Evolutionary conservation across 176 grass and related monocot genomes (phyloP), one percentile per base, ranked within the genome.

Genomic region (Zea luxurians): DNA sequence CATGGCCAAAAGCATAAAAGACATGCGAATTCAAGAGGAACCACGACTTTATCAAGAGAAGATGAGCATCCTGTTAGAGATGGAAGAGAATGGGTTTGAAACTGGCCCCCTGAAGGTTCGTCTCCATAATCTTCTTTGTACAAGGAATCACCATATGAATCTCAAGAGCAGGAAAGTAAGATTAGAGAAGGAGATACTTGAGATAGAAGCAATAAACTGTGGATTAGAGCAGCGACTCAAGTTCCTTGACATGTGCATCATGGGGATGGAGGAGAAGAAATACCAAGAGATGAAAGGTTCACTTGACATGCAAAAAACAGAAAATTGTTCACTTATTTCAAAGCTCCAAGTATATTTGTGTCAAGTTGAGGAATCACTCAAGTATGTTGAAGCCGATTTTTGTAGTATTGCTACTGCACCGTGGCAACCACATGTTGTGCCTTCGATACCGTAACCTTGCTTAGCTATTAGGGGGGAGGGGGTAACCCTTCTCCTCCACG

Each of bases 61-160:
- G 75, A 34, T 93, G 88, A 57, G 8, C 2, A 66, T 58, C 48
- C 73, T 90, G 13, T 3, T 68, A 3, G 55, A 66, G 36, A 49
- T 93, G 5, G 85, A 89, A 49, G 82, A 76, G 7, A 80, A 97
- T 37, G 88, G 90, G 18, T 93, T 97, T 70, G 35, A 79, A 16
- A 88, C 86, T 46, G 58, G 47, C 1, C 52, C 57, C 18, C 48
- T 93, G 42, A 80, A 84, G 11, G 53, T 37, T 4, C 77, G 85
- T 16, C 79, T 97, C 1, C 34, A 79, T 16, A 57, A 68, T 5
- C 37, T 93, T 6, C 41, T 84, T 13, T 21, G 67, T 18, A 72
- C 79, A 35, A 90, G 88, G 18, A 70, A 38, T 66, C 42, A 10
- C 8, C 83, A 64, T 3, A 68, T 16, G 38, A 3, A 80, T 74